A percentile compares a stretch with the other conserved stretches of the same genome.
Evolutionary conservation across 768 basidiomycete species (phyloP).

Genomic region (Leccinellum albellum): DNA sequence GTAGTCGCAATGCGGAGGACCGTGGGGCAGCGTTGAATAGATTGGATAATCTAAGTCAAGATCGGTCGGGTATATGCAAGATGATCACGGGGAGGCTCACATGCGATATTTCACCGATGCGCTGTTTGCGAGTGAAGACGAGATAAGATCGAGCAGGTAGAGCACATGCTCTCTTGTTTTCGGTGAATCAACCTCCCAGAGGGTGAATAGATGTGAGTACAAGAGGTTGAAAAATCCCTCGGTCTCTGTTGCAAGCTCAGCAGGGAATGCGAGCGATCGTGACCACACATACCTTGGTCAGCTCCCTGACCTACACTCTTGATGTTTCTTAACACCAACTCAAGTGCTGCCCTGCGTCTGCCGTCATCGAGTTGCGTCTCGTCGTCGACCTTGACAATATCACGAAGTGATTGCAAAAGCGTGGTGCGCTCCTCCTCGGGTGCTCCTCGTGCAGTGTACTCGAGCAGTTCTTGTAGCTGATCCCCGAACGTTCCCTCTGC

Average conservation of each 20-base stretch:
- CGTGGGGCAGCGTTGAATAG: slow-evolving; percentile 75
- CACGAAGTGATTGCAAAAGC: slow-evolving; percentile 64
- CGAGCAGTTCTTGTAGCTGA: slow-evolving; percentile 75
- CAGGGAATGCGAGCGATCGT: background rate
- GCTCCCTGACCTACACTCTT: slow-evolving; percentile 71
- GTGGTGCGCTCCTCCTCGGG: slow-evolving; percentile 65
- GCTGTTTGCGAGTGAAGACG: slow-evolving; percentile 50
- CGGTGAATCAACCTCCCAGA: slow-evolving; percentile 52
- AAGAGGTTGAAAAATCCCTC: slow-evolving; percentile 88
- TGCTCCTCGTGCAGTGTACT: slow-evolving; percentile 63
- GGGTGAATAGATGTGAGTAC: slow-evolving; percentile 64
- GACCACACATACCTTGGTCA: slow-evolving; percentile 58
- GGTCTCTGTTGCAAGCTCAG: slow-evolving; percentile 47
- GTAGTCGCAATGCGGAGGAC: slow-evolving; percentile 57
- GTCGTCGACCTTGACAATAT: slow-evolving; percentile 46
- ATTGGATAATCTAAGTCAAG: slow-evolving; percentile 60
- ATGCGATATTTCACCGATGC: slow-evolving; percentile 70
- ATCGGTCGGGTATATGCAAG: slow-evolving; percentile 1
- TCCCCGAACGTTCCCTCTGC: slow-evolving; percentile 88
- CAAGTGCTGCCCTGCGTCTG: slow-evolving; percentile 52
- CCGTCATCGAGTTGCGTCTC: slow-evolving; percentile 55
- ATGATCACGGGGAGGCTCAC: slow-evolving; percentile 34
- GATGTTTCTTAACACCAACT: slow-evolving; percentile 56
- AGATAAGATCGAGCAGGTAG: slow-evolving; percentile 51
- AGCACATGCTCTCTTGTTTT: slow-evolving; percentile 52